Percentiles rank a stretch among this genome's conserved stretches.
Conservation (phyloP, 805 yeast species). For the Kodamaea kaohsiungensis region DNA sequence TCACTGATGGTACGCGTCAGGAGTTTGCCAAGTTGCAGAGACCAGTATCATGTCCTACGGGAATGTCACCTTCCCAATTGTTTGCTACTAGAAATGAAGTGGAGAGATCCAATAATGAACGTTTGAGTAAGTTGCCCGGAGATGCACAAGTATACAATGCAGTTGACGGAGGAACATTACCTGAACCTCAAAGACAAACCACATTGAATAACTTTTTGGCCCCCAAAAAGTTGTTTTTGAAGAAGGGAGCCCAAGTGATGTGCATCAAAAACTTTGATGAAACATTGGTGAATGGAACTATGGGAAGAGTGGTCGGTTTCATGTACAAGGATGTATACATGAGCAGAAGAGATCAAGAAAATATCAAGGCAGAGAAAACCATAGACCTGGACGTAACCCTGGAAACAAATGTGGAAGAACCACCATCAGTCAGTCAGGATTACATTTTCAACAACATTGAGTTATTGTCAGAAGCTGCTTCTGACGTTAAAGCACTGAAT, state of each 20-base stretch:
- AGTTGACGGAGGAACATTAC: slow-evolving; percentile 54
- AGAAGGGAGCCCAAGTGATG: slow-evolving; percentile 81
- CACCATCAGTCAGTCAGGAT: slow-evolving; percentile 10
- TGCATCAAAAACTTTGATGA: slow-evolving; percentile 75
- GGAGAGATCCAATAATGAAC: slow-evolving; percentile 57
- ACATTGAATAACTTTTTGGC: slow-evolving; percentile 62
- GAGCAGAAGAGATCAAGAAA: slow-evolving; percentile 16
- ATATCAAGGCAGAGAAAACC: not conserved
- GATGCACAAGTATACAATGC: slow-evolving; percentile 46
- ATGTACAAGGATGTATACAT: slow-evolving; percentile 43
- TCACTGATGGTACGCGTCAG: slow-evolving; percentile 46
- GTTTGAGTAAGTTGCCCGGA: slow-evolving; percentile 51
- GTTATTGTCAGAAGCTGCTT: slow-evolving; percentile 7
- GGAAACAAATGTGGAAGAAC: not conserved
- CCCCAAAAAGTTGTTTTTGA: slow-evolving; percentile 55
- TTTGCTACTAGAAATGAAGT: slow-evolving; percentile 74
- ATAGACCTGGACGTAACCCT: slow-evolving; percentile 1
- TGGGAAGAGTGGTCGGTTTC: slow-evolving; percentile 68
- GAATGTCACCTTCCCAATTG: slow-evolving; percentile 72
- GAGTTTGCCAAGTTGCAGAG: slow-evolving; percentile 57
- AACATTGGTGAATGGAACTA: slow-evolving; percentile 72
- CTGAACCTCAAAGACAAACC: slow-evolving; percentile 42
- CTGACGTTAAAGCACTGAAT: slow-evolving; percentile 30
- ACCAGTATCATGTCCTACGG: slow-evolving; percentile 50
- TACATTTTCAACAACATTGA: slow-evolving; percentile 9